phyloP scores from a whole-genome alignment of 805 yeast species.

The Wickerhamiella hasegawae region DNA sequence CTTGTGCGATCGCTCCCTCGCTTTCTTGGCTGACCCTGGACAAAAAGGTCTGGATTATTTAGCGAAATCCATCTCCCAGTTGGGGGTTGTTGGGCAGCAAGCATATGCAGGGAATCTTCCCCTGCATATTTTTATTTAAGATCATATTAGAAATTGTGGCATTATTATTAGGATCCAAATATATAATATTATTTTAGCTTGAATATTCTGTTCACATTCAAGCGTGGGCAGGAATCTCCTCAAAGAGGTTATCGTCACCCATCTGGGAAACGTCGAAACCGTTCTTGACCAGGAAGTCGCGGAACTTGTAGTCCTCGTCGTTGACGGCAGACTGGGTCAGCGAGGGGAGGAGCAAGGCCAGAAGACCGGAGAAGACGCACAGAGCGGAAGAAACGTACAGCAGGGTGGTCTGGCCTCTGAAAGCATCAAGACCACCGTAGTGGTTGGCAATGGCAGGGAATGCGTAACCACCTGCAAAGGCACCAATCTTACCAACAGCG shows the following conservation, averaged over 20 bases:
- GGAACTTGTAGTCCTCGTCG: conserved; percentile 58
- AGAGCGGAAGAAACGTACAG: conserved; percentile 70
- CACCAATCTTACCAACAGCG: conserved; percentile 83
- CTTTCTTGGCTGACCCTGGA: too few relatives aligned
- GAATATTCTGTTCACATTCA: too few relatives aligned
- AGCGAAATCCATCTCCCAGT: too few relatives aligned
- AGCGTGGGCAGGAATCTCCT: too few relatives aligned
- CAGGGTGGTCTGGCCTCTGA: conserved; percentile 53
- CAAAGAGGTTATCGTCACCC: conserved; percentile 23
- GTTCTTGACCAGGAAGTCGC: conserved; percentile 44
- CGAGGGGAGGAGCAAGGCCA: conserved; percentile 62
- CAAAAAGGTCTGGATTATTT: too few relatives aligned
- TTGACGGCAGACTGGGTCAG: conserved; percentile 73
- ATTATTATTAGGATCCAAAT: too few relatives aligned
- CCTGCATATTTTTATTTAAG: too few relatives aligned
- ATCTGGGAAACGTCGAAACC: conserved; percentile 56
- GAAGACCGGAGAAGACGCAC: conserved; percentile 52
- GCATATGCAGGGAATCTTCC: too few relatives aligned
- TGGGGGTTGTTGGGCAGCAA: too few relatives aligned
- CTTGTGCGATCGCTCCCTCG: too few relatives aligned
- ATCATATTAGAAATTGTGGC: too few relatives aligned
- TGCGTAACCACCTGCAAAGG: conserved; percentile 76
- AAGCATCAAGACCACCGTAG: conserved; percentile 33
- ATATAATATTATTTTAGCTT: too few relatives aligned
- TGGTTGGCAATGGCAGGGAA: conserved; percentile 65